phyloP scores from a whole-genome alignment of 805 yeast genomes.

The Candida ipomoeae region DNA sequence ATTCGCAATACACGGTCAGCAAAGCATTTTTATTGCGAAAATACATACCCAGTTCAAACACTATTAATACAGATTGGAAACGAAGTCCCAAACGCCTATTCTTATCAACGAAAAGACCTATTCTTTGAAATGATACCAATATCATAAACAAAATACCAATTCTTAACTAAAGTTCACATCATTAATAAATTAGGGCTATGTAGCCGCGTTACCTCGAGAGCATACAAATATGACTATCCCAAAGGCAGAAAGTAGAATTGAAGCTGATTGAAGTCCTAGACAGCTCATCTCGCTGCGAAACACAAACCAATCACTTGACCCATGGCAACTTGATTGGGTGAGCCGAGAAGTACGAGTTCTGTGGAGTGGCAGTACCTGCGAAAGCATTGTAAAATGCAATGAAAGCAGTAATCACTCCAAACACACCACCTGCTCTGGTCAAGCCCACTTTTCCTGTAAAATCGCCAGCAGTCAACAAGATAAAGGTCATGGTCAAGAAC shows the following conservation, averaged over 20 bases:
- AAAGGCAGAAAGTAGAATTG: neutral
- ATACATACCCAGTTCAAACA: no score
- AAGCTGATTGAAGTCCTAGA: neutral
- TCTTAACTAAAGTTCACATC: neutral
- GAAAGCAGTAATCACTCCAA: conserved; percentile 39
- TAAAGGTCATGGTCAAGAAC: conserved; percentile 30
- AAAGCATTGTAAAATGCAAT: conserved; percentile 40
- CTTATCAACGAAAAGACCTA: no score
- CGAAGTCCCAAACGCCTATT: no score
- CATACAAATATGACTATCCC: neutral
- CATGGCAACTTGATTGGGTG: conserved; percentile 25
- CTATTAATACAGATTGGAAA: no score
- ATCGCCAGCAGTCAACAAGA: conserved; percentile 35
- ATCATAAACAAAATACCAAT: no score
- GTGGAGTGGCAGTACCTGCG: conserved; percentile 34
- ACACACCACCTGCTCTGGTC: conserved; percentile 38
- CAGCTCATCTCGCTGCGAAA: neutral
- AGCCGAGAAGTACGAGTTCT: conserved; percentile 35
- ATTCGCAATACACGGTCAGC: no score
- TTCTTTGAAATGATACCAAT: no score
- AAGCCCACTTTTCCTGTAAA: conserved; percentile 24
- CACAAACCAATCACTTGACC: conserved; percentile 2
- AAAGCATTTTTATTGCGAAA: no score
- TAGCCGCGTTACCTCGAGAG: neutral
- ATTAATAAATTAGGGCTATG: neutral